Percentiles rank a stretch among this genome's conserved stretches.
Evolutionary conservation across 306 rosid genomes (phyloP).

Genomic region (Vigna hirtella): DNA sequence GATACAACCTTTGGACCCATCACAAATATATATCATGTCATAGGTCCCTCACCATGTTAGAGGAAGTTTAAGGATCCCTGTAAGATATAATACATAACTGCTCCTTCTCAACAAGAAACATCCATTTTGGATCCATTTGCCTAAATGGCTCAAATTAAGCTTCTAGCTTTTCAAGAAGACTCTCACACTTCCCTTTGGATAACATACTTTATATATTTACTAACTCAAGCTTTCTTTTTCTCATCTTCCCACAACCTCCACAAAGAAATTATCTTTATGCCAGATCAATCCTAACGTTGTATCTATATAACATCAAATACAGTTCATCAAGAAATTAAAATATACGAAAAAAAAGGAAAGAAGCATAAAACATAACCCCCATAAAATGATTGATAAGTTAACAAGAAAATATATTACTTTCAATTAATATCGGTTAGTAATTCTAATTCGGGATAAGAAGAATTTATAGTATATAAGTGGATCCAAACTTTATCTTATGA

Average conservation of each 20-base stretch:
- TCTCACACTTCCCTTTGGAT: neutral
- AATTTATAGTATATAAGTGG: too few species aligned
- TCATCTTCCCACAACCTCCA: neutral
- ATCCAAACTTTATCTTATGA: too few species aligned
- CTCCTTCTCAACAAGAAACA: neutral
- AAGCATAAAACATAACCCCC: too few species aligned
- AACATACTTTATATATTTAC: neutral
- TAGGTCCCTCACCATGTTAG: neutral
- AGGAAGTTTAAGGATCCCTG: neutral
- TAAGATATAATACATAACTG: neutral
- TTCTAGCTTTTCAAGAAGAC: too few species aligned
- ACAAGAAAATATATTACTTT: too few species aligned
- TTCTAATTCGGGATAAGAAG: too few species aligned
- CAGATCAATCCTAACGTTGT: too few species aligned
- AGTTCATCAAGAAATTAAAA: too few species aligned
- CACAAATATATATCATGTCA: neutral
- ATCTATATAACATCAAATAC: too few species aligned
- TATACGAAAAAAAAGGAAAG: too few species aligned
- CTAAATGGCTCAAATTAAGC: neutral
- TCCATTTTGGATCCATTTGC: neutral
- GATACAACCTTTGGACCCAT: slow-evolving; percentile 5
- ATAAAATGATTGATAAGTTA: too few species aligned
- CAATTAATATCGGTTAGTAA: too few species aligned
- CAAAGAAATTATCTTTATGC: neutral
- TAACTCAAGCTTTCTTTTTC: neutral